These are phyloP conservation scores for Cicer chorassanicum DNA, from an alignment of 306 rosid genomes.

Conservation along the genomic window DNA sequence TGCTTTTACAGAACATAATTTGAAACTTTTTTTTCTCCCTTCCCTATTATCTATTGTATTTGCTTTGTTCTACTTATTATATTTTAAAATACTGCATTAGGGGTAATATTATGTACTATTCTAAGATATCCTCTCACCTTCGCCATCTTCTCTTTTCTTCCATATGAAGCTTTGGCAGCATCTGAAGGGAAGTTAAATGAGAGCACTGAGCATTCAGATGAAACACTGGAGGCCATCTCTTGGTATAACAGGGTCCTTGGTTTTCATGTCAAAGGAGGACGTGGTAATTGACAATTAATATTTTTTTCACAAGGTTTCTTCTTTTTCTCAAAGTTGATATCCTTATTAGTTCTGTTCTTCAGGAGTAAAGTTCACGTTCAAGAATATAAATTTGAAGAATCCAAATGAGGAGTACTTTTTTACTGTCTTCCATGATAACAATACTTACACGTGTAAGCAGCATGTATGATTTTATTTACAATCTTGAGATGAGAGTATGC, in stretches of 20 bases:
- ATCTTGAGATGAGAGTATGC: constrained; percentile 10
- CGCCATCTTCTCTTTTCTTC: background rate
- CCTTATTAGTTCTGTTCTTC: constrained; percentile 38
- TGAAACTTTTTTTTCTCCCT: constrained; percentile 3
- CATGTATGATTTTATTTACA: constrained; percentile 36
- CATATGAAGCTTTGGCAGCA: constrained; percentile 55
- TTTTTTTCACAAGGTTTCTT: constrained; percentile 15
- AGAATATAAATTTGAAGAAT: constrained; percentile 58
- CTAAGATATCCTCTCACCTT: constrained; percentile 13
- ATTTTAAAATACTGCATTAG: background rate
- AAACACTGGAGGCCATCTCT: constrained; percentile 65
- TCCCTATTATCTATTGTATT: background rate
- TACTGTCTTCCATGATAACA: constrained; percentile 67
- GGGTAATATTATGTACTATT: background rate
- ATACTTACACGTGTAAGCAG: constrained; percentile 73
- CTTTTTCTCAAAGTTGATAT: constrained; percentile 30
- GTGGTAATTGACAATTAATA: constrained; percentile 60
- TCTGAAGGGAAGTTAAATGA: constrained; percentile 56
- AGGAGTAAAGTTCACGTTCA: constrained; percentile 88
- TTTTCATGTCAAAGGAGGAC: constrained; percentile 81
- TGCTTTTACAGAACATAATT: constrained; percentile 17
- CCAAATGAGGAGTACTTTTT: constrained; percentile 68
- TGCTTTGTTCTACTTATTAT: constrained; percentile 13
- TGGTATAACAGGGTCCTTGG: constrained; percentile 90
- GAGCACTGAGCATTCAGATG: constrained; percentile 51